Evolutionary conservation across 495 filamentous ascomycete species (phyloP).

Genomic region (Neurospora pannonica): DNA sequence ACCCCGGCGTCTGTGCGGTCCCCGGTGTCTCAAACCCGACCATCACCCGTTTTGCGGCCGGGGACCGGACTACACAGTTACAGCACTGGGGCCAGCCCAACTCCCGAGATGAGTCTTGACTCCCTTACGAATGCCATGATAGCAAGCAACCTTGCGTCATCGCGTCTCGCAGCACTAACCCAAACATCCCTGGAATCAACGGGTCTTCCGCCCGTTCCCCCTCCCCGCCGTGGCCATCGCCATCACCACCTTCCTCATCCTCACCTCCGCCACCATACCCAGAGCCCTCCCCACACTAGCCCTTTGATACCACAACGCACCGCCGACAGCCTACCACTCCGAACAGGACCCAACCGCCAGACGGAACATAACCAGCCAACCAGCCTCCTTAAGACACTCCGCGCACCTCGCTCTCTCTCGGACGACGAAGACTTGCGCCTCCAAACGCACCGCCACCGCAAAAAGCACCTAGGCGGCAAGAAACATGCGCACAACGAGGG

Average conservation of each 20-base stretch:
- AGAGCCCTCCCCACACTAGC: slow-evolving; percentile 9
- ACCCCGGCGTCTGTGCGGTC: background rate
- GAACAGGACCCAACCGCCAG: slow-evolving; percentile 39
- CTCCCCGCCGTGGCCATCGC: slow-evolving; percentile 13
- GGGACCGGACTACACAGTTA: background rate
- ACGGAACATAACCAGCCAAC: slow-evolving; percentile 36
- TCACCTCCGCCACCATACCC: background rate
- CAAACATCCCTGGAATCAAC: slow-evolving; percentile 21
- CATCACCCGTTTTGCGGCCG: slow-evolving; percentile 1
- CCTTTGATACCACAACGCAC: slow-evolving; percentile 41
- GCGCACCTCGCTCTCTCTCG: slow-evolving; percentile 46
- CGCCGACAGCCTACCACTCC: slow-evolving; percentile 26
- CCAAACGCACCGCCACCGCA: slow-evolving; percentile 34
- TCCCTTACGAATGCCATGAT: slow-evolving; percentile 66
- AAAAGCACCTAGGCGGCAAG: slow-evolving; percentile 31
- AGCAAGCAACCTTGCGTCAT: slow-evolving; percentile 73
- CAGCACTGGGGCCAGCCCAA: slow-evolving; percentile 5
- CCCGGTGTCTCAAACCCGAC: background rate
- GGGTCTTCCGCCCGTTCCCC: slow-evolving; percentile 14
- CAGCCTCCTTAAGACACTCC: slow-evolving; percentile 63
- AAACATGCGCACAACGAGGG: slow-evolving; percentile 83
- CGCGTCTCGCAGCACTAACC: slow-evolving; percentile 24
- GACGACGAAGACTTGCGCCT: slow-evolving; percentile 46
- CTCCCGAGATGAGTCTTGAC: slow-evolving; percentile 25
- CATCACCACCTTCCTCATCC: slow-evolving; percentile 21